Conservation (phyloP, 176 grass and related monocot genomes). For the Puccinellia tenuiflora region DNA sequence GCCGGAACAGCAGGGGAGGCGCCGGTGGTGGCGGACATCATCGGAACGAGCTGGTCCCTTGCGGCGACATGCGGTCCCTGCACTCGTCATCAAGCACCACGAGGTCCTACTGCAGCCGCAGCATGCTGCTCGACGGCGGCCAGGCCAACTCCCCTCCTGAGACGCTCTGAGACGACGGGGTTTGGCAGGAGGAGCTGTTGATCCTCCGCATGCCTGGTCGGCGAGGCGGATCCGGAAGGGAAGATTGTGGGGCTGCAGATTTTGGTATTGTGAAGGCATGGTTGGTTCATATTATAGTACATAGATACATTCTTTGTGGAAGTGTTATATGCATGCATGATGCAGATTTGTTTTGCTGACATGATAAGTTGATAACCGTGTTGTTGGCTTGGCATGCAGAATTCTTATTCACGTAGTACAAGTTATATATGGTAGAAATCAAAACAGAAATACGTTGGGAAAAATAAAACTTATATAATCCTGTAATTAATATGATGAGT, state of each 20-base stretch:
- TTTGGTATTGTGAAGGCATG: background rate
- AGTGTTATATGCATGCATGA: background rate
- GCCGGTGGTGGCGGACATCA: constrained; percentile 15
- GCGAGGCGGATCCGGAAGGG: background rate
- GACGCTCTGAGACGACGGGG: constrained; percentile 27
- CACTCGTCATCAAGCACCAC: constrained; percentile 88
- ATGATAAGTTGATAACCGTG: too few relatives aligned
- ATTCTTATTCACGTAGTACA: too few relatives aligned
- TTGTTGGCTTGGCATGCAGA: too few relatives aligned
- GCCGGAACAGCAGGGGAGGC: constrained; percentile 25
- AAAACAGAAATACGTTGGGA: too few relatives aligned
- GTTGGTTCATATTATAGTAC: background rate
- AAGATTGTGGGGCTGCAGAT: background rate
- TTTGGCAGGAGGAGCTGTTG: too few relatives aligned
- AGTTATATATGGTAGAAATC: too few relatives aligned
- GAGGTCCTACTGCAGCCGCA: constrained; percentile 89
- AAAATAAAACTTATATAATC: too few relatives aligned
- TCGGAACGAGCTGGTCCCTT: constrained; percentile 44
- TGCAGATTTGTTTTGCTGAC: background rate
- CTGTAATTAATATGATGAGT: too few relatives aligned
- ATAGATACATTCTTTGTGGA: background rate
- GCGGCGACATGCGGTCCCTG: constrained; percentile 57
- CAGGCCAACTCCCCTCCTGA: constrained; percentile 74
- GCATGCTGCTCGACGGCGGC: constrained; percentile 73
- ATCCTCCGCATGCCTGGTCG: background rate